phyloP scores from a whole-genome alignment of 1,139 yeast species.

The Hanseniaspora gamundiae region DNA sequence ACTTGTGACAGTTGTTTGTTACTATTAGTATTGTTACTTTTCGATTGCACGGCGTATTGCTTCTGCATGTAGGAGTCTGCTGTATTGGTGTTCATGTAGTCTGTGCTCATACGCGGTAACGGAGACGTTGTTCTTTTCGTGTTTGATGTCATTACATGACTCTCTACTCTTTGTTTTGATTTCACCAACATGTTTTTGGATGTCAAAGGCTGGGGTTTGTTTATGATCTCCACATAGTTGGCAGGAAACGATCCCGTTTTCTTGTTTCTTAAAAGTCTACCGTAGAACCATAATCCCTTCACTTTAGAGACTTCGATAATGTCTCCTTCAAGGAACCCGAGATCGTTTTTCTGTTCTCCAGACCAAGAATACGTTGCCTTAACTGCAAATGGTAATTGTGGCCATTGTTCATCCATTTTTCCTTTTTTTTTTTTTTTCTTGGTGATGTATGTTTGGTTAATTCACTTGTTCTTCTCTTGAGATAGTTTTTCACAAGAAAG shows the following conservation, averaged over 20 bases:
- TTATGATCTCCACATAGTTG: slow-evolving; percentile 63
- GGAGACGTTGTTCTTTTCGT: too few species aligned
- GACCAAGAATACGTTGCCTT: slow-evolving; percentile 82
- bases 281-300: slow-evolving; percentile 91
- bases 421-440: neutral
- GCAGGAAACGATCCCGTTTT: slow-evolving; percentile 79
- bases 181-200: slow-evolving; percentile 4
- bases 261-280: slow-evolving; percentile 65
- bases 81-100: too few species aligned
- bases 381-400: slow-evolving; percentile 53
- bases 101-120: too few species aligned
- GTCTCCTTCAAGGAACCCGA: slow-evolving; percentile 91
- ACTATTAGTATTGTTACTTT: too few species aligned
- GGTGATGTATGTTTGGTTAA: neutral
- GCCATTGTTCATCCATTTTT: slow-evolving; percentile 7
- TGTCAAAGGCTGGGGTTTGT: slow-evolving; percentile 17
- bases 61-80: too few species aligned
- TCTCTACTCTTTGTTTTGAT: slow-evolving; percentile 6
- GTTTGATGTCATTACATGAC: too few species aligned
- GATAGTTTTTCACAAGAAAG: too few species aligned
- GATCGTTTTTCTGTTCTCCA: slow-evolving; percentile 75
- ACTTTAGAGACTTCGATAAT: slow-evolving; percentile 73
- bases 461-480: neutral
- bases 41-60: too few species aligned
- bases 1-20: too few species aligned